Evolutionary conservation across 148 eudicot genomes (phyloP).

Genomic region (Suaeda aralocaspica): DNA sequence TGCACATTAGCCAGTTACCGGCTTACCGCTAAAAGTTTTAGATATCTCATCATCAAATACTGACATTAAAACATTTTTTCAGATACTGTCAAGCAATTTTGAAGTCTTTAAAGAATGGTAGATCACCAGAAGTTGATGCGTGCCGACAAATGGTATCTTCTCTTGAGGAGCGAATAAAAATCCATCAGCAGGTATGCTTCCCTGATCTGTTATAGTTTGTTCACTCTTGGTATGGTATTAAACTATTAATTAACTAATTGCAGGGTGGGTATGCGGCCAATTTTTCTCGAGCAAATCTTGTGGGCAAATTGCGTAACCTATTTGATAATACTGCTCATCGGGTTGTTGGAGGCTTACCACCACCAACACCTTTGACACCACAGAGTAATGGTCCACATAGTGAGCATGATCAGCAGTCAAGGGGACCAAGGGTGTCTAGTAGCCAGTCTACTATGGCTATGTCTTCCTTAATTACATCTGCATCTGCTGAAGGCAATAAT

Average conservation of each 20-base stretch:
- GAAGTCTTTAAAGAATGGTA: slow-evolving; percentile 67
- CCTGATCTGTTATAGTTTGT: neutral
- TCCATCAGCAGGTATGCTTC: slow-evolving; percentile 63
- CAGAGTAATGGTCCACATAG: slow-evolving; percentile 36
- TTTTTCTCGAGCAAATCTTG: slow-evolving; percentile 66
- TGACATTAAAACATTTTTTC: slow-evolving; percentile 24
- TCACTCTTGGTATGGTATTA: neutral
- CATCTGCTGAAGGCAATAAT: slow-evolving; percentile 51
- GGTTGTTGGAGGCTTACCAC: slow-evolving; percentile 88
- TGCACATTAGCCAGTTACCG: neutral
- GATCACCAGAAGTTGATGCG: slow-evolving; percentile 67
- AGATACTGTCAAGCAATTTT: slow-evolving; percentile 79
- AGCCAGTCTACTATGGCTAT: slow-evolving; percentile 91
- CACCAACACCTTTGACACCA: slow-evolving; percentile 49
- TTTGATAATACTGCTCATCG: slow-evolving; percentile 84
- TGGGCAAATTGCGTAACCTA: slow-evolving; percentile 66
- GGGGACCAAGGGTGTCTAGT: slow-evolving; percentile 52
- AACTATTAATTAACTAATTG: slow-evolving; percentile 18
- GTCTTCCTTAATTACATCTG: slow-evolving; percentile 69
- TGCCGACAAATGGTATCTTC: slow-evolving; percentile 62
- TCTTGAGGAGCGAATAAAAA: slow-evolving; percentile 73
- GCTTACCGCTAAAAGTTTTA: neutral
- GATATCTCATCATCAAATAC: slow-evolving; percentile 15
- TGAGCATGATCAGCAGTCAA: slow-evolving; percentile 46
- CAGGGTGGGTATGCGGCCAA: slow-evolving; percentile 80